Percentiles rank a stretch among this genome's conserved stretches.
These are phyloP conservation scores for Erigeron canadensis DNA, from an alignment of 129 eudicot genomes.

Conservation along the genomic window DNA sequence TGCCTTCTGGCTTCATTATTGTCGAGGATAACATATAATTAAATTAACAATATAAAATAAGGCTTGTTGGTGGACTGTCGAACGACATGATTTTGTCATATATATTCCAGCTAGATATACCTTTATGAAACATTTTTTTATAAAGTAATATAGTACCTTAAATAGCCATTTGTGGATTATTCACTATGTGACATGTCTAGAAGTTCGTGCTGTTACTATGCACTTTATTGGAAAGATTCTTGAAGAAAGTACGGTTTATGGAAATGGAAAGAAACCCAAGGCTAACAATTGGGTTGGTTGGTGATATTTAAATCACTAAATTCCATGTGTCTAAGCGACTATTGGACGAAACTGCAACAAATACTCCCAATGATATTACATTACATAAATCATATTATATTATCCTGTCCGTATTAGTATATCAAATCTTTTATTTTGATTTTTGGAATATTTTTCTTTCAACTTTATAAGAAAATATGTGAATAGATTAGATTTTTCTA, in stretches of 20 bases:
- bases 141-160: constrained; percentile 23
- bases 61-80: constrained; percentile 16
- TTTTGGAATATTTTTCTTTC: too few species aligned
- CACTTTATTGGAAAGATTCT: constrained; percentile 33
- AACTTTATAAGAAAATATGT: too few species aligned
- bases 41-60: constrained; percentile 6
- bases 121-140: constrained; percentile 19
- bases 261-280: constrained; percentile 23
- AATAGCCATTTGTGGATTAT: constrained; percentile 29
- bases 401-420: too few species aligned
- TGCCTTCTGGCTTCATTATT: constrained; percentile 10
- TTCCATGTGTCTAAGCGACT: constrained; percentile 29
- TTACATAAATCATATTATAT: too few species aligned
- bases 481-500: too few species aligned
- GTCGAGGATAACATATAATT: constrained; percentile 1
- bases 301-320: constrained; percentile 12
- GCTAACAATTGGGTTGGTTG: constrained; percentile 22
- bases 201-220: constrained; percentile 31
- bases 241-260: constrained; percentile 27
- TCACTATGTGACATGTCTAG: constrained; percentile 21
- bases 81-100: constrained; percentile 36
- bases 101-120: constrained; percentile 3
- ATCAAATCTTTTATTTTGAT: too few species aligned
- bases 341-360: constrained; percentile 18
- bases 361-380: constrained; percentile 3